These are phyloP conservation scores for Graphilbum sp. DNA, from an alignment of 2,329 filamentous ascomycete genomes.

Conservation along the genomic window DNA sequence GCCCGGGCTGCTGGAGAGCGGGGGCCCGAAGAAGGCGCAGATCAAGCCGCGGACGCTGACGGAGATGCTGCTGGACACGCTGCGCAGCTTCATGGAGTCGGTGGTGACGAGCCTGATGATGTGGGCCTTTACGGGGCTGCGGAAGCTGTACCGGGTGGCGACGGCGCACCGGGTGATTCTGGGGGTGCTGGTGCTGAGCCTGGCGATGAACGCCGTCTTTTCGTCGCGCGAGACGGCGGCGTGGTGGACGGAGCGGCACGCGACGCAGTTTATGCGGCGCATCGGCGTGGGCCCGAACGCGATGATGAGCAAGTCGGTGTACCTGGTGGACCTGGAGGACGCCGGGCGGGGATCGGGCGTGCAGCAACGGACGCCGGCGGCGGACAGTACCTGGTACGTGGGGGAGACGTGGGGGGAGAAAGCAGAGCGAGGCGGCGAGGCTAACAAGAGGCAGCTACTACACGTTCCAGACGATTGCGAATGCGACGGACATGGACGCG, in stretches of 20 bases:
- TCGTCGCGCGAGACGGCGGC: conserved; percentile 54
- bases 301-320: conserved; percentile 74
- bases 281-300: conserved; percentile 66
- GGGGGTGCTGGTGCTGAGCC: conserved; percentile 48
- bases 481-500: conserved; percentile 39
- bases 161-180: conserved; percentile 64
- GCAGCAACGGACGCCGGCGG: too few relatives aligned
- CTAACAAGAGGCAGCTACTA: conserved; percentile 26
- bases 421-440: not conserved
- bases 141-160: conserved; percentile 48
- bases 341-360: conserved; percentile 29
- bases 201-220: conserved; percentile 57
- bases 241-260: conserved; percentile 78
- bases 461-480: conserved; percentile 44
- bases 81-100: conserved; percentile 59
- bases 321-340: conserved; percentile 64
- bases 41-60: conserved; percentile 47
- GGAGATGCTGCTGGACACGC: conserved; percentile 55
- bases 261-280: conserved; percentile 63
- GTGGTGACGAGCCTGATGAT: conserved; percentile 62
- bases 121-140: conserved; percentile 52
- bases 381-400: conserved; percentile 28
- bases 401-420: too few relatives aligned
- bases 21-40: conserved; percentile 30
- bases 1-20: conserved; percentile 19